Evolutionary conservation across 2,329 filamentous ascomycete genomes (phyloP).

Genomic region (Apiospora aurea): DNA sequence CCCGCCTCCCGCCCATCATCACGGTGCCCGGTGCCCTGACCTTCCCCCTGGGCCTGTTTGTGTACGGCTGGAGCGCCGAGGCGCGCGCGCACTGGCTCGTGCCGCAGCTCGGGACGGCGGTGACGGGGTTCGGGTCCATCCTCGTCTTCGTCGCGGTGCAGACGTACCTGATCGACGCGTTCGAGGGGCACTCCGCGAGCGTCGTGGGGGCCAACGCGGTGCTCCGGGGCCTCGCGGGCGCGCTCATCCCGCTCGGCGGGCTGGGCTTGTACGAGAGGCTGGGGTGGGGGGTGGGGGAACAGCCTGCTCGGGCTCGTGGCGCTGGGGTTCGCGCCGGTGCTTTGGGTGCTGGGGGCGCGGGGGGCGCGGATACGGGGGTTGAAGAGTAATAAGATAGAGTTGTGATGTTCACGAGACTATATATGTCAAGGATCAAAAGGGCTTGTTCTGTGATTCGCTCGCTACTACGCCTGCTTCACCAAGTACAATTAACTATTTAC

Average conservation of each 20-base stretch:
- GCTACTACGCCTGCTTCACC: neutral
- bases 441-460: neutral
- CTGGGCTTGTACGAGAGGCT: constrained; percentile 33
- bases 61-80: constrained; percentile 50
- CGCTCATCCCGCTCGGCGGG: constrained; percentile 32
- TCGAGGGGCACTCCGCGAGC: constrained; percentile 41
- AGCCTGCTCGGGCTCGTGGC: constrained; percentile 36
- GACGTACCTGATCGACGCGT: constrained; percentile 48
- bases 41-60: constrained; percentile 47
- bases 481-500: neutral
- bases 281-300: constrained; percentile 39
- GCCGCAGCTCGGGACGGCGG: constrained; percentile 47
- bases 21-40: constrained; percentile 47
- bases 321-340: constrained; percentile 34
- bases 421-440: neutral
- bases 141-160: constrained; percentile 33
- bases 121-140: constrained; percentile 43
- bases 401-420: neutral
- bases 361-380: constrained; percentile 23
- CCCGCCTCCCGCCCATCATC: constrained; percentile 61
- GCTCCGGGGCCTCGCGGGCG: constrained; percentile 31
- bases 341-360: constrained; percentile 24
- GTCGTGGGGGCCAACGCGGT: constrained; percentile 36
- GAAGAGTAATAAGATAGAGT: constrained; percentile 17
- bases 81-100: constrained; percentile 47